These are phyloP conservation scores for Ceratonia siliqua DNA, from an alignment of 306 rosid species.

Conservation along the genomic window DNA sequence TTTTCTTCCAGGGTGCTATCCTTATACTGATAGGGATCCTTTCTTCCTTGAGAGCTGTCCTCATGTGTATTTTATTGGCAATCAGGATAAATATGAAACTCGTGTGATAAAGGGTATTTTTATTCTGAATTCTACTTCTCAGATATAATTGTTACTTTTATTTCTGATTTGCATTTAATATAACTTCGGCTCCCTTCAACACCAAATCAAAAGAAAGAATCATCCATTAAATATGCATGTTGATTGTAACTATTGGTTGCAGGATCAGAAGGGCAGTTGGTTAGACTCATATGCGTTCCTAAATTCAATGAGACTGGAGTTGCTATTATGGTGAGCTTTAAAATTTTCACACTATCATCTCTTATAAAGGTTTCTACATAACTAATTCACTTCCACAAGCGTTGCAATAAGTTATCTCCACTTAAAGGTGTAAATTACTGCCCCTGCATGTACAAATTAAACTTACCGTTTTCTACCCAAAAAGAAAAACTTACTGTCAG, in stretches of 20 bases:
- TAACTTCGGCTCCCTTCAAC: conserved; percentile 14
- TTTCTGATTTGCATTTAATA: conserved; percentile 28
- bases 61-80: conserved; percentile 88
- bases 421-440: not conserved
- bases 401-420: not conserved
- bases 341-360: not conserved
- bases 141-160: not conserved
- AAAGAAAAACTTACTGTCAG: conserved; percentile 13
- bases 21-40: conserved; percentile 85
- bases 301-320: conserved; percentile 82
- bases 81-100: conserved; percentile 77
- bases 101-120: conserved; percentile 69
- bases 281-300: conserved; percentile 82
- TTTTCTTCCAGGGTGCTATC: conserved; percentile 82
- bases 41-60: conserved; percentile 90
- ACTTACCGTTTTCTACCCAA: conserved; percentile 19
- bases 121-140: conserved; percentile 24
- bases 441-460: not conserved
- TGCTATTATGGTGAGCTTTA: conserved; percentile 78
- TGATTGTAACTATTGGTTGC: conserved; percentile 32
- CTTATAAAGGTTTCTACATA: conserved; percentile 3
- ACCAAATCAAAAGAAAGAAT: not conserved
- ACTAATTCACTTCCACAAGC: not conserved
- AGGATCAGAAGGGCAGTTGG: conserved; percentile 91
- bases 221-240: conserved; percentile 4